A percentile compares a stretch with the other conserved stretches of the same genome.
phyloP scores from a whole-genome alignment of 176 grass and related monocot genomes.

The Carex littledalei region DNA sequence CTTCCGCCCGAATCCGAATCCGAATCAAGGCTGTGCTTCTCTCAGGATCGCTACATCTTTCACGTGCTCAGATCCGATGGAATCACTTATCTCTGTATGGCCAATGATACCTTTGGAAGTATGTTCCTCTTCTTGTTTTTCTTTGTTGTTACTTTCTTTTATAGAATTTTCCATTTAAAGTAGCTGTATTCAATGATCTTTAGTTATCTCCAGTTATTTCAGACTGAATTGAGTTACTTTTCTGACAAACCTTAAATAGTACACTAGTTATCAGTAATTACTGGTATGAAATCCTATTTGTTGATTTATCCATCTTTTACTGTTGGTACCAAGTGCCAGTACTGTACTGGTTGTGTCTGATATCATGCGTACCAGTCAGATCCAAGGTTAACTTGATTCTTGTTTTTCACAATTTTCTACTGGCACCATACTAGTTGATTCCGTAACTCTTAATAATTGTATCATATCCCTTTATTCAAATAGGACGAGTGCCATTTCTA shows the following conservation, averaged over 20 bases:
- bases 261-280: not conserved
- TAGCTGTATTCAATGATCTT: not conserved
- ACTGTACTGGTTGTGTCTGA: not conserved
- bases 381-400: not conserved
- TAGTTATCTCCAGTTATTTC: not conserved
- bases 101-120: conserved; percentile 92
- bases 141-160: not conserved
- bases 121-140: not conserved
- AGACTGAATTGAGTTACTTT: not conserved
- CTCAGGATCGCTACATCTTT: conserved; percentile 97
- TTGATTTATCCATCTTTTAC: not conserved
- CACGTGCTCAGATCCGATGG: conserved; percentile 67
- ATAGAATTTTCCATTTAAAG: not conserved
- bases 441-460: not conserved
- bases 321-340: not conserved
- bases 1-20: conserved; percentile 54
- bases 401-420: not conserved
- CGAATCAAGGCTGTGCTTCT: conserved; percentile 76
- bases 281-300: not conserved
- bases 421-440: not conserved
- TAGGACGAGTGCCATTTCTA: conserved; percentile 82
- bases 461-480: not conserved
- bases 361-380: not conserved
- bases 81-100: conserved; percentile 93
- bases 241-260: not conserved